phyloP scores from a whole-genome alignment of 2,329 filamentous ascomycete genomes.

The Trichoderma oligosporum region DNA sequence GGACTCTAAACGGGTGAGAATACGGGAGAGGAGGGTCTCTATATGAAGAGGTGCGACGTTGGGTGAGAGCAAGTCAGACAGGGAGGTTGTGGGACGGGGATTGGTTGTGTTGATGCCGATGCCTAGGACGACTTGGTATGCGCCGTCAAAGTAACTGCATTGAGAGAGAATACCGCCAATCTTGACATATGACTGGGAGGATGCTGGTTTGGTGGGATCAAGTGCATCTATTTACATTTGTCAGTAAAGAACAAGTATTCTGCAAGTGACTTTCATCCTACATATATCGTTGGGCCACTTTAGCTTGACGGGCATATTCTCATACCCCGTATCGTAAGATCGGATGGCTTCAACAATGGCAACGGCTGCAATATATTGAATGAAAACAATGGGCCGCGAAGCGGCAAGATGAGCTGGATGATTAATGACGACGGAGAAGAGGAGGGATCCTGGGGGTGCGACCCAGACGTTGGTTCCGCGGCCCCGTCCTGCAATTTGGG shows the following conservation, averaged over 20 bases:
- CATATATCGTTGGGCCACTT: conserved; percentile 99
- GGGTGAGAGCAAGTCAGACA: conserved; percentile 66
- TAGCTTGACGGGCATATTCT: conserved; percentile 71
- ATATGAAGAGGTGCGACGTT: conserved; percentile 57
- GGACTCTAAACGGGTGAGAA: conserved; percentile 73
- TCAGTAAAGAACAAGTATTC: not conserved
- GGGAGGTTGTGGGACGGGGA: conserved; percentile 76
- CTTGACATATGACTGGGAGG: conserved; percentile 65
- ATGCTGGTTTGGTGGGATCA: conserved; percentile 54
- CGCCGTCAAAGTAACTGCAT: conserved; percentile 70
- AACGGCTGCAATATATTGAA: conserved; percentile 88
- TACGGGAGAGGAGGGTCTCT: conserved; percentile 77
- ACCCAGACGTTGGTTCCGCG: conserved; percentile 94
- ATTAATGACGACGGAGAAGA: conserved; percentile 84
- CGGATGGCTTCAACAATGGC: conserved; percentile 82
- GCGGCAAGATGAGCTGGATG: conserved; percentile 71
- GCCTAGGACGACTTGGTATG: conserved; percentile 82
- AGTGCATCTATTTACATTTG: conserved; percentile 51
- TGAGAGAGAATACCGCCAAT: conserved; percentile 92
- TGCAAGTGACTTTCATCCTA: conserved; percentile 34
- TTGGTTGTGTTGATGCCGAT: conserved; percentile 86
- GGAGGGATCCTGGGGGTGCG: conserved; percentile 76
- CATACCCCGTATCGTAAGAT: conserved; percentile 72
- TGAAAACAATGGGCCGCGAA: conserved; percentile 78
- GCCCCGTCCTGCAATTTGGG: conserved; percentile 82